Evolutionary conservation across 148 eudicot species (phyloP), one percentile per base, ranked within the genome.

Genomic region (Camellia japonica): DNA sequence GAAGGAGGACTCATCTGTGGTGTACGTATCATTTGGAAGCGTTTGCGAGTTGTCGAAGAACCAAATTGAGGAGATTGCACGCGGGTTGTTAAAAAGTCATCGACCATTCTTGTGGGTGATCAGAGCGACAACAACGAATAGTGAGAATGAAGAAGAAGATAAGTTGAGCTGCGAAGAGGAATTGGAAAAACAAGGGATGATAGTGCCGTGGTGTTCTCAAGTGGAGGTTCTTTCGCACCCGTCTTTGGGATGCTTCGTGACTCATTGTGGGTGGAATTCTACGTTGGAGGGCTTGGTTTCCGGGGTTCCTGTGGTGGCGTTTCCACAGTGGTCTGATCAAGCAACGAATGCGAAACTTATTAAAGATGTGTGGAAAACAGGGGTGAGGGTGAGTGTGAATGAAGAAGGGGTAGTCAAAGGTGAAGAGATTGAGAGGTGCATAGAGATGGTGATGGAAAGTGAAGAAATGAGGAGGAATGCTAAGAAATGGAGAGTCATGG

Each of bases 1-100:
- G 12, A 84, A 87, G 49, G 77, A 71, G 3, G 75, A 82, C 13
- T 19, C 16, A 5, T 89, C 90, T 0, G 91, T 91, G 2, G 56
- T 91, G 1, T 91, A 90, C 18, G 85, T 83, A 41, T 85, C 94
- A 14, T 89, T 89, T 73, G 94, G 94, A 6, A 91, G 86, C 64
- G 41, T 87, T 16, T 63, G 68, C 3, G 73, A 43, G 30, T 16
- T 89, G 18, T 56, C 61, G 30, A 72, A 76, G 41, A 77, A 66
- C 18, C 89, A 86, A 77, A 74, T 82, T 65, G 83, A 78, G 19
- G 92, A 91, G 58, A 83, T 91, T 42, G 69, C 80, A 5, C 70
- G 75, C 2, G 89, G 89, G 5, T 64, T 91, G n/a, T 30, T 78
- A 1, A 78, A 66, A 19, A 80, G 78, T n/a, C 68, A 47, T 0